Conservation (phyloP, 257 asterid genomes). For the Solanum sejunctum region DNA sequence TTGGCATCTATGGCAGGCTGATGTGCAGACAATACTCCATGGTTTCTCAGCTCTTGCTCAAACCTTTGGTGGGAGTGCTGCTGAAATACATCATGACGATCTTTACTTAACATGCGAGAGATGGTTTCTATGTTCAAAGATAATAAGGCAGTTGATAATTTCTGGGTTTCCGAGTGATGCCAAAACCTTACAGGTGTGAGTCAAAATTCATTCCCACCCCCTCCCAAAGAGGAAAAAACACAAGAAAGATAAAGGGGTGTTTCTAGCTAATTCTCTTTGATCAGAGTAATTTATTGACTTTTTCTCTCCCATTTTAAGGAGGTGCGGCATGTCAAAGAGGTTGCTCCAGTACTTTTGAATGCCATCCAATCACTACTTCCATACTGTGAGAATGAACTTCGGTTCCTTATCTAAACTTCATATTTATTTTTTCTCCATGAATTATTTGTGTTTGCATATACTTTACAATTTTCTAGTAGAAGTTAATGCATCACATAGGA, state of each 20-base stretch:
- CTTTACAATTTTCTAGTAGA: background rate
- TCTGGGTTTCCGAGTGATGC: slow-evolving; percentile 90
- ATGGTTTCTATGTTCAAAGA: slow-evolving; percentile 94
- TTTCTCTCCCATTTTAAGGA: slow-evolving; percentile 33
- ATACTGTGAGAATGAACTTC: slow-evolving; percentile 52
- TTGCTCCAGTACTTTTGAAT: slow-evolving; percentile 70
- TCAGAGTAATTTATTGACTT: background rate
- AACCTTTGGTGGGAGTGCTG: slow-evolving; percentile 24
- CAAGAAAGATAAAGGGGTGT: background rate
- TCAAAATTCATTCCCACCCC: background rate
- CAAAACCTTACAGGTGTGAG: slow-evolving; percentile 51
- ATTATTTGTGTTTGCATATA: background rate
- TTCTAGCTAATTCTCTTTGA: background rate
- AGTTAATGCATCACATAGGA: background rate
- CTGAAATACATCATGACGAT: slow-evolving; percentile 61
- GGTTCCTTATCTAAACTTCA: background rate
- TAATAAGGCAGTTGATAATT: slow-evolving; percentile 61
- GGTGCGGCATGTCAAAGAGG: slow-evolving; percentile 84
- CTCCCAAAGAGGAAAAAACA: background rate
- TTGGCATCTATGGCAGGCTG: slow-evolving; percentile 99
- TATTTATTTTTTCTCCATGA: background rate
- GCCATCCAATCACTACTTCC: slow-evolving; percentile 73
- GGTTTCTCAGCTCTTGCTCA: slow-evolving; percentile 73
- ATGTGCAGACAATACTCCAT: slow-evolving; percentile 64
- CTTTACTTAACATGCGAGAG: slow-evolving; percentile 80